phyloP scores from a whole-genome alignment of 495 filamentous ascomycete genomes.

The Aspergillus egyptiacus region DNA sequence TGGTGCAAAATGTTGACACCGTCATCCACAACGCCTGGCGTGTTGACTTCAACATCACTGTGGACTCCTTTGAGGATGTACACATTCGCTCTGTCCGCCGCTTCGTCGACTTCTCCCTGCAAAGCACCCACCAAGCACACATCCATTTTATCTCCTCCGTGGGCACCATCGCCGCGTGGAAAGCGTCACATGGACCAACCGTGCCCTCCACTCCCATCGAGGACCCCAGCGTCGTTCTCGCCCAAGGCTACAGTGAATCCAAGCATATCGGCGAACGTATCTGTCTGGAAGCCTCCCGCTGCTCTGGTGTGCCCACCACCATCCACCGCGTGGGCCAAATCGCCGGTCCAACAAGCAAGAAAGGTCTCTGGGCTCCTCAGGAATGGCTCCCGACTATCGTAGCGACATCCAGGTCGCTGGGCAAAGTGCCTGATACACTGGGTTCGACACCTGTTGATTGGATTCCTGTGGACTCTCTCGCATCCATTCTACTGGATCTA shows the following conservation, averaged over 20 bases:
- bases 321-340: conserved; percentile 54
- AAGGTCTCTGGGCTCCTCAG: conserved; percentile 27
- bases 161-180: background rate
- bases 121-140: background rate
- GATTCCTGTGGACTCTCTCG: too few relatives aligned
- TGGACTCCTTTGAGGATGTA: background rate
- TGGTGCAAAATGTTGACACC: conserved; percentile 40
- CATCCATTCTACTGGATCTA: too few relatives aligned
- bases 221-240: conserved; percentile 12
- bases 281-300: conserved; percentile 35
- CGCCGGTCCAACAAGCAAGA: conserved; percentile 32
- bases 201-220: background rate
- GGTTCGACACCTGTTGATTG: too few relatives aligned
- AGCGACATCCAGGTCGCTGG: too few relatives aligned
- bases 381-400: conserved; percentile 33
- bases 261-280: conserved; percentile 43
- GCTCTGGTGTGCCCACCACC: conserved; percentile 28
- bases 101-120: conserved; percentile 40
- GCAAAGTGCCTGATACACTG: too few relatives aligned
- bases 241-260: conserved; percentile 45
- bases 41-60: conserved; percentile 54
- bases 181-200: background rate
- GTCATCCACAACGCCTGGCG: conserved; percentile 62
- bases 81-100: conserved; percentile 45
- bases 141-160: conserved; percentile 13